A percentile compares a stretch with the other conserved stretches of the same genome.
Evolutionary conservation across 2,329 filamentous ascomycete genomes (phyloP).

Genomic region (Xylariaceae sp.): DNA sequence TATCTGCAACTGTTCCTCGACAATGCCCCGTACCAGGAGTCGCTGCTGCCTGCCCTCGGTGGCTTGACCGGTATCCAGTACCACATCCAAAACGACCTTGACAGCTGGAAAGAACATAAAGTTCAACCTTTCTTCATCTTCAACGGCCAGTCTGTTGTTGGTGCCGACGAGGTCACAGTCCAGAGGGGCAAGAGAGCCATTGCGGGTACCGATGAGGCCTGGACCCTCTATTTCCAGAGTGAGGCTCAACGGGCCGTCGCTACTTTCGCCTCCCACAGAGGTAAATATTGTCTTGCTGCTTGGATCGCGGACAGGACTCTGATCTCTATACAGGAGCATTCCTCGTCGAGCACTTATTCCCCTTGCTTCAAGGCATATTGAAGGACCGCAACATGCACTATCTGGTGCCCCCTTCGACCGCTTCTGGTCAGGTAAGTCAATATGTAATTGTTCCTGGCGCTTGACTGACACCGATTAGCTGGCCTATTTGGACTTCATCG

Average conservation of each 20-base stretch:
- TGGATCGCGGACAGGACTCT: no score
- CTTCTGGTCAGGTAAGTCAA: conserved; percentile 67
- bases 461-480: conserved; percentile 44
- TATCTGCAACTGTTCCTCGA: conserved; percentile 76
- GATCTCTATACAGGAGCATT: conserved; percentile 72
- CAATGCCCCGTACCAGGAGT: conserved; percentile 65
- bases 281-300: no score
- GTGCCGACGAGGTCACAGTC: conserved; percentile 63
- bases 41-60: conserved; percentile 81
- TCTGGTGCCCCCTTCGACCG: conserved; percentile 78
- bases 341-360: conserved; percentile 63
- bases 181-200: conserved; percentile 59
- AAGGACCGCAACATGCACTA: conserved; percentile 63
- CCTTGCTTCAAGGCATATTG: conserved; percentile 68
- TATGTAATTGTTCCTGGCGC: neutral
- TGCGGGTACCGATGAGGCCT: conserved; percentile 68
- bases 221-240: conserved; percentile 77
- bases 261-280: conserved; percentile 72
- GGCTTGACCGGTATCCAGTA: conserved; percentile 73
- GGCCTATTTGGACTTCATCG: conserved; percentile 65
- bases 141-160: conserved; percentile 74
- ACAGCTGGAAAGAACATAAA: conserved; percentile 59
- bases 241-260: conserved; percentile 73
- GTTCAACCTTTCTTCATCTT: conserved; percentile 87
- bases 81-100: conserved; percentile 70